A percentile compares a stretch with the other conserved stretches of the same genome.
phyloP scores from a whole-genome alignment of 495 filamentous ascomycete species.

The Cladorrhinum samala region DNA sequence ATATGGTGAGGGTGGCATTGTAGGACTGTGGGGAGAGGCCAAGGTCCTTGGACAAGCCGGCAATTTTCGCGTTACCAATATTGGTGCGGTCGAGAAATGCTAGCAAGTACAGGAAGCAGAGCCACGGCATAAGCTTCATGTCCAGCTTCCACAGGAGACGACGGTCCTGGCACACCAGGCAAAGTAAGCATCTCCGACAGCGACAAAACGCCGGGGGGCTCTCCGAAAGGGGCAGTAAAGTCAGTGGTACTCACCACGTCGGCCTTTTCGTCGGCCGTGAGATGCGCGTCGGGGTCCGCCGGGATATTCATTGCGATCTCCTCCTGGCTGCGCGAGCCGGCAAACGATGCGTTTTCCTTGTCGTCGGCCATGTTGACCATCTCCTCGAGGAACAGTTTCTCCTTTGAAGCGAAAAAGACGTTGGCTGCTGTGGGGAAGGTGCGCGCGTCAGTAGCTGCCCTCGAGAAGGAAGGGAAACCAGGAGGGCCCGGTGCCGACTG shows the following conservation, averaged over 20 bases:
- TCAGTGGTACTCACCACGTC: slow-evolving; percentile 49
- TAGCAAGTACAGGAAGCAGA: slow-evolving; percentile 77
- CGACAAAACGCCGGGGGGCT: too few species aligned
- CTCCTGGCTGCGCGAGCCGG: slow-evolving; percentile 25
- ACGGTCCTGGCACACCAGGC: slow-evolving; percentile 46
- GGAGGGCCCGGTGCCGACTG: not conserved
- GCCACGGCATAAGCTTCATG: slow-evolving; percentile 65
- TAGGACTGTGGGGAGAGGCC: slow-evolving; percentile 53
- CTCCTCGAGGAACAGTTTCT: slow-evolving; percentile 15
- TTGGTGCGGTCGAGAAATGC: slow-evolving; percentile 80
- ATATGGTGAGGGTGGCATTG: slow-evolving; percentile 73
- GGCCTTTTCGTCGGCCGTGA: slow-evolving; percentile 60
- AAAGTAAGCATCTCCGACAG: not conserved
- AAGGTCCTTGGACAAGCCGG: slow-evolving; percentile 59
- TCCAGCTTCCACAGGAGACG: slow-evolving; percentile 67
- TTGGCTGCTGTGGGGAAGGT: slow-evolving; percentile 2
- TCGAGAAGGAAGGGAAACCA: not conserved
- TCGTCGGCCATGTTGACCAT: slow-evolving; percentile 20
- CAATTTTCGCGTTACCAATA: slow-evolving; percentile 86
- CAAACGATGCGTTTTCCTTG: slow-evolving; percentile 24
- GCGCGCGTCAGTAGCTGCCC: slow-evolving; percentile 1
- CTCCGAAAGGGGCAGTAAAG: not conserved
- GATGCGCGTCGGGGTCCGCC: slow-evolving; percentile 59
- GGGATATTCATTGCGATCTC: slow-evolving; percentile 20
- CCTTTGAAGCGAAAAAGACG: slow-evolving; percentile 3